Conservation (phyloP, 139 green algal genomes). For the Volvox africanus region DNA sequence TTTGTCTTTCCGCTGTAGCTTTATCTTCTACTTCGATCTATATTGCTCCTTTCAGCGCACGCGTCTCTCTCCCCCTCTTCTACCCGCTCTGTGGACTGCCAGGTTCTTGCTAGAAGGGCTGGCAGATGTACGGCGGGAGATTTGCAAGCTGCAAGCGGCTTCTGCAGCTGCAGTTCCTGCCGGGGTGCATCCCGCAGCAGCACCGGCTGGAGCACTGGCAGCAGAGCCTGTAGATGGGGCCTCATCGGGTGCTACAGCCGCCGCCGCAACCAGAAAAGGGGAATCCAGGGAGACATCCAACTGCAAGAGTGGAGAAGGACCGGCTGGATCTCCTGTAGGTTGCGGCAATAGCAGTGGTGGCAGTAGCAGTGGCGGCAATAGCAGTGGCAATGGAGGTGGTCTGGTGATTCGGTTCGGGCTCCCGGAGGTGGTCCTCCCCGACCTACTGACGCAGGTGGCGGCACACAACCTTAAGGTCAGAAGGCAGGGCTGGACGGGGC, state of each 20-base stretch:
- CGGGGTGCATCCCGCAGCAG: not conserved
- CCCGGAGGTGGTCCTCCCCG: not conserved
- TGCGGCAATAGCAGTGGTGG: not conserved
- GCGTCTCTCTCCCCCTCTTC: not conserved
- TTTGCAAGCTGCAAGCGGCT: not conserved
- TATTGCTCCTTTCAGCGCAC: not conserved
- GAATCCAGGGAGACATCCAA: too few species aligned
- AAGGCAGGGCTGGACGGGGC: not conserved
- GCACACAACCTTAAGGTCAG: not conserved
- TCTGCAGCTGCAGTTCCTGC: not conserved
- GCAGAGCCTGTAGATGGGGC: not conserved
- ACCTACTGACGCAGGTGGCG: not conserved
- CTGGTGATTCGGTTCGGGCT: not conserved
- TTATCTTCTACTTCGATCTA: too few species aligned
- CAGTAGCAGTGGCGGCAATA: not conserved
- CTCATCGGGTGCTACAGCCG: not conserved
- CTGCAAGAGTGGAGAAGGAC: too few species aligned
- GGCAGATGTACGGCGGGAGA: not conserved
- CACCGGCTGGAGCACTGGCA: not conserved
- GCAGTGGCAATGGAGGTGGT: not conserved
- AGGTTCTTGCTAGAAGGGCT: constrained; percentile 20
- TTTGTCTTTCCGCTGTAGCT: too few species aligned
- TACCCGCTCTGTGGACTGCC: not conserved
- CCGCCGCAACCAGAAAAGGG: not conserved
- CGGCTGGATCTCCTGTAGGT: too few species aligned